Evolutionary conservation across 441 rosid species (phyloP).

Genomic region (Raphanus hybrid): DNA sequence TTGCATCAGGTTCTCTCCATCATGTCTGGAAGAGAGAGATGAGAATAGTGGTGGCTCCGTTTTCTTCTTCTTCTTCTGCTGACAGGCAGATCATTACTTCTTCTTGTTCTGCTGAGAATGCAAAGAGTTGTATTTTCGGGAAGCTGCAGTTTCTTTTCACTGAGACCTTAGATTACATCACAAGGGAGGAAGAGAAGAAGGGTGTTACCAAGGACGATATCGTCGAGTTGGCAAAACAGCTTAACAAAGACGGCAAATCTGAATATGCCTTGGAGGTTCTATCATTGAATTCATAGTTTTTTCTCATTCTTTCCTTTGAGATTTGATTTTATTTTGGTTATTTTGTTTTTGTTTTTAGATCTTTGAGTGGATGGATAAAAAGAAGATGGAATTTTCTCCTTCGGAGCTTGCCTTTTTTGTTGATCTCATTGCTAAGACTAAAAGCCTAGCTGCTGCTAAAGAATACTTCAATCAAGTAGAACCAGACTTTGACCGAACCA

Average conservation of each 20-base stretch:
- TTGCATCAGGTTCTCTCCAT: neutral
- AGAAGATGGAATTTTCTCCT: neutral
- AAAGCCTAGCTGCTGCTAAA: neutral
- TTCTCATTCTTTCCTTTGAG: no score
- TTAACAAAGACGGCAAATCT: neutral
- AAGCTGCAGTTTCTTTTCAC: neutral
- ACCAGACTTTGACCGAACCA: neutral
- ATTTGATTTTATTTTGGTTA: no score
- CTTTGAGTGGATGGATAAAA: neutral
- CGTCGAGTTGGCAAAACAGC: neutral
- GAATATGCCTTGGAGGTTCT: neutral
- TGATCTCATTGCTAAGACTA: neutral
- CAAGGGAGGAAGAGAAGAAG: neutral
- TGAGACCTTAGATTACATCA: neutral
- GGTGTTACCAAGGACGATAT: neutral
- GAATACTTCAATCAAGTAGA: neutral
- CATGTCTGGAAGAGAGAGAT: neutral
- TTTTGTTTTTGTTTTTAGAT: neutral
- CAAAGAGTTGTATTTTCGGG: neutral
- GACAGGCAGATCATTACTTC: neutral
- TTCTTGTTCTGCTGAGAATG: neutral
- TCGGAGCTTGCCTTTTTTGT: neutral
- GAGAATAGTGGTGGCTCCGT: neutral
- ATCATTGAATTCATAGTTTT: no score
- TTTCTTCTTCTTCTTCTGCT: slow-evolving; percentile 1